Evolutionary conservation across 352 stramenopile species (phyloP).

Genomic region (Phytophthora hibernalis): DNA sequence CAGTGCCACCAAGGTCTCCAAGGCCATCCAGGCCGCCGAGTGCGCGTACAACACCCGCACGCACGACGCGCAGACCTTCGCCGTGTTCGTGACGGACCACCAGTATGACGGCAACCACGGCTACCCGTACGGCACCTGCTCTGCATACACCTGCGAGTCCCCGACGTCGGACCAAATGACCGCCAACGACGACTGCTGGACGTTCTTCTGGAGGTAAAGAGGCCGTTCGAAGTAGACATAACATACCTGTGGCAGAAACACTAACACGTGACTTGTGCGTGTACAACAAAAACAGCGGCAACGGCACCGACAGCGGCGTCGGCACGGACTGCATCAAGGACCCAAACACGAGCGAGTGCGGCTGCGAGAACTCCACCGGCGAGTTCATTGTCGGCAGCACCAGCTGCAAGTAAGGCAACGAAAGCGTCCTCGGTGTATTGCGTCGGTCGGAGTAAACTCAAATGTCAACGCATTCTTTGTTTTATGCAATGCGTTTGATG

Average conservation of each 20-base stretch:
- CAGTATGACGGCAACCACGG: constrained; percentile 44
- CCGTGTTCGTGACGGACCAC: constrained; percentile 40
- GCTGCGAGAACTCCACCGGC: constrained; percentile 43
- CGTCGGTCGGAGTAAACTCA: too few species aligned
- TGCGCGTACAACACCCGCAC: constrained; percentile 50
- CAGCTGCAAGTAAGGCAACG: constrained; percentile 29
- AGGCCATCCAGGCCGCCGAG: constrained; percentile 45
- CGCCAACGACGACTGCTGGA: constrained; percentile 37
- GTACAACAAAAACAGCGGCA: constrained; percentile 19
- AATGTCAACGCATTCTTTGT: too few species aligned
- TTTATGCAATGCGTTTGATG: too few species aligned
- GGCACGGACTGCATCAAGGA: constrained; percentile 44
- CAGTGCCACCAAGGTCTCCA: constrained; percentile 22
- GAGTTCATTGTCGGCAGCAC: constrained; percentile 34
- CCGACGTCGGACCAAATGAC: constrained; percentile 20
- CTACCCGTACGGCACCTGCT: constrained; percentile 39
- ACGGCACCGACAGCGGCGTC: constrained; percentile 15
- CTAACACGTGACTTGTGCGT: constrained; percentile 9
- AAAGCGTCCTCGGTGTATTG: not conserved
- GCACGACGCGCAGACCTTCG: constrained; percentile 38
- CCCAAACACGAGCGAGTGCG: constrained; percentile 30
- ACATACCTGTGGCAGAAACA: too few species aligned
- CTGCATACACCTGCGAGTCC: constrained; percentile 37
- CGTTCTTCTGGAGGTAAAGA: constrained; percentile 47
- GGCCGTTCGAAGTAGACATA: too few species aligned